These are phyloP conservation scores for Irpex rosettiformis DNA, from an alignment of 1,284 basidiomycete species.

Conservation along the genomic window DNA sequence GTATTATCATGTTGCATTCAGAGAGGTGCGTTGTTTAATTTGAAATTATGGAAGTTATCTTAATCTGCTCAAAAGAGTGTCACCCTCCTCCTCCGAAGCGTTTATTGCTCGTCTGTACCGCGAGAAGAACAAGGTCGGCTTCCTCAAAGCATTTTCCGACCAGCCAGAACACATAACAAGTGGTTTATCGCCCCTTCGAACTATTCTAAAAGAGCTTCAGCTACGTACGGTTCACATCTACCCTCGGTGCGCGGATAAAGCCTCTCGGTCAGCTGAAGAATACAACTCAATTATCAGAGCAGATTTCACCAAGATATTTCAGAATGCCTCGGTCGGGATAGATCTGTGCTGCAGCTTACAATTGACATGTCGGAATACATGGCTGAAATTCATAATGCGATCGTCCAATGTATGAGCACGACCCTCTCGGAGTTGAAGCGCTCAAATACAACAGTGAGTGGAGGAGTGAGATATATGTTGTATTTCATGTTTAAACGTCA, in stretches of 20 bases:
- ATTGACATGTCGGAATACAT: slow-evolving; percentile 86
- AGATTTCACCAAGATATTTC: slow-evolving; percentile 92
- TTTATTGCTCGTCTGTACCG: slow-evolving; percentile 90
- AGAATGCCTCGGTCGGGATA: slow-evolving; percentile 72
- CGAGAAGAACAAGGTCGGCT: slow-evolving; percentile 84
- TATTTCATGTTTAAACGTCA: not conserved
- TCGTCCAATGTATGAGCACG: slow-evolving; percentile 92
- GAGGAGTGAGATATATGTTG: not conserved
- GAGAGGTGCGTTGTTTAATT: slow-evolving; percentile 64
- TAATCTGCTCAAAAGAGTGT: slow-evolving; percentile 53
- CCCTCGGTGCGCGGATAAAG: slow-evolving; percentile 60
- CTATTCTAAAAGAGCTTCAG: slow-evolving; percentile 91
- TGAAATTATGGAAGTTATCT: not conserved
- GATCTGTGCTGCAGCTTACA: slow-evolving; percentile 89
- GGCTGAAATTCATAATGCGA: slow-evolving; percentile 88
- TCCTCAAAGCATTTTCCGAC: slow-evolving; percentile 96
- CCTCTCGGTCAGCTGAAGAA: not conserved
- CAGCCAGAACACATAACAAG: slow-evolving; percentile 93
- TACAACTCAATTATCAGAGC: not conserved
- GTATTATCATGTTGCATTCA: slow-evolving; percentile 91
- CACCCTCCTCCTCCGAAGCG: slow-evolving; percentile 80
- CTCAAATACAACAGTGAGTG: slow-evolving; percentile 74
- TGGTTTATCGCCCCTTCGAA: slow-evolving; percentile 88
- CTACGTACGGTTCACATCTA: slow-evolving; percentile 88
- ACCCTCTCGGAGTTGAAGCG: slow-evolving; percentile 91